Conservation (phyloP, 805 yeast genomes). For the Lipomyces starkeyi region DNA sequence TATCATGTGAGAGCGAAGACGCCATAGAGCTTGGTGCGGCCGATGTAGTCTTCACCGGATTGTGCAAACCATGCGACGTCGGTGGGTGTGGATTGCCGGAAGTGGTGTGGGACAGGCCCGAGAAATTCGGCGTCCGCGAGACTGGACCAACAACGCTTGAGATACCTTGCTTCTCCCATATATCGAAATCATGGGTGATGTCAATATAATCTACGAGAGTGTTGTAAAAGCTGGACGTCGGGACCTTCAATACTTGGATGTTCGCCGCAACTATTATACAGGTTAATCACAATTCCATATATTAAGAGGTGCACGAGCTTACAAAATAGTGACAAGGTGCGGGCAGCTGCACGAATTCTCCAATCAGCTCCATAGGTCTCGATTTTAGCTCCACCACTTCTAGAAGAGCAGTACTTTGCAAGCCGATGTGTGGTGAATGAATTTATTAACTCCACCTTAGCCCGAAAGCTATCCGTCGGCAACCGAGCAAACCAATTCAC, state of each 20-base stretch:
- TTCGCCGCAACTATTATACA: conserved; percentile 33
- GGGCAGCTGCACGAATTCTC: conserved; percentile 74
- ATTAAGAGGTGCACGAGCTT: conserved; percentile 51
- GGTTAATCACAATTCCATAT: conserved; percentile 31
- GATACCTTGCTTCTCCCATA: conserved; percentile 62
- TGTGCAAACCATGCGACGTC: neutral
- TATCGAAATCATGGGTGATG: conserved; percentile 77
- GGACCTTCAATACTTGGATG: conserved; percentile 41
- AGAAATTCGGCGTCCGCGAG: neutral
- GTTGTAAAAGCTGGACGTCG: conserved; percentile 68
- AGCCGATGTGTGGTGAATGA: conserved; percentile 80
- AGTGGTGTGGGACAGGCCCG: neutral
- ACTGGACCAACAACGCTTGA: conserved; percentile 15
- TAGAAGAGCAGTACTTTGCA: conserved; percentile 44
- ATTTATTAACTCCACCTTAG: conserved; percentile 70
- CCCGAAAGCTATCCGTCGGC: conserved; percentile 52
- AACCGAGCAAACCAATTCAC: conserved; percentile 62
- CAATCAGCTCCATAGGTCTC: conserved; percentile 79
- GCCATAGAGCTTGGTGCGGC: neutral
- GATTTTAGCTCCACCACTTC: conserved; percentile 41
- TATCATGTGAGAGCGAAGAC: neutral
- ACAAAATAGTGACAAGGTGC: conserved; percentile 60
- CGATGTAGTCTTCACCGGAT: neutral
- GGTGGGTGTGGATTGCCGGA: conserved; percentile 5
- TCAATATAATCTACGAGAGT: conserved; percentile 80